A percentile compares a stretch with the other conserved stretches of the same genome.
These are phyloP conservation scores for Fusarium beomiforme DNA, from an alignment of 2,329 filamentous ascomycete genomes.

Conservation along the genomic window DNA sequence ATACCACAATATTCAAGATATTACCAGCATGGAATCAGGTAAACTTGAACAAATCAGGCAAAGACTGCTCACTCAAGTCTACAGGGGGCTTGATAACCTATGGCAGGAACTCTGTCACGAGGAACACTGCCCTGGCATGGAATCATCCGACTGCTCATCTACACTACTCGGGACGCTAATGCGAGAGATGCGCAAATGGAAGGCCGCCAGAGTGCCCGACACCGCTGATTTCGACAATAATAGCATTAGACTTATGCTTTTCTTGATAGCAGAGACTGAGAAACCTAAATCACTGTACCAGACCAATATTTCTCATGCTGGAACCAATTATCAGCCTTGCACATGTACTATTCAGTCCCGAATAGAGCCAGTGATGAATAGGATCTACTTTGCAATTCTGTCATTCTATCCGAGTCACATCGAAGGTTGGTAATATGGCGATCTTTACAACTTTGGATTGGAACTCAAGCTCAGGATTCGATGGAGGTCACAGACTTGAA, in stretches of 20 bases:
- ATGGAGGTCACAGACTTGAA: too few species aligned
- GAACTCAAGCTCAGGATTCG: too few species aligned
- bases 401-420: neutral
- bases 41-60: too few species aligned
- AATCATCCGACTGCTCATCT: neutral
- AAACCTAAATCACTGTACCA: neutral
- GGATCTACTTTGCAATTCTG: rapidly evolving
- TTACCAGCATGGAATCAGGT: too few species aligned
- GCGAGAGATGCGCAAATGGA: neutral
- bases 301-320: rapidly evolving
- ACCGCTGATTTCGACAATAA: neutral
- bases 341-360: neutral
- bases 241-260: rapidly evolving
- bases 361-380: neutral
- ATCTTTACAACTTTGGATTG: too few species aligned
- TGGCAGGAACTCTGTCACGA: rapidly evolving
- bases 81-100: rapidly evolving
- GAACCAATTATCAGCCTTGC: rapidly evolving
- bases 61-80: neutral
- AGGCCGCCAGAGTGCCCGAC: rapidly evolving
- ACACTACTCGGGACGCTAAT: neutral
- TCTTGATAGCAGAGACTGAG: rapidly evolving
- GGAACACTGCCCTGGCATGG: neutral
- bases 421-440: neutral
- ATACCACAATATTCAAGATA: too few species aligned